Percentiles rank a stretch among this genome's conserved stretches.
These are phyloP conservation scores for Nepenthes mirabilis DNA, from an alignment of 148 eudicot genomes.

Conservation along the genomic window DNA sequence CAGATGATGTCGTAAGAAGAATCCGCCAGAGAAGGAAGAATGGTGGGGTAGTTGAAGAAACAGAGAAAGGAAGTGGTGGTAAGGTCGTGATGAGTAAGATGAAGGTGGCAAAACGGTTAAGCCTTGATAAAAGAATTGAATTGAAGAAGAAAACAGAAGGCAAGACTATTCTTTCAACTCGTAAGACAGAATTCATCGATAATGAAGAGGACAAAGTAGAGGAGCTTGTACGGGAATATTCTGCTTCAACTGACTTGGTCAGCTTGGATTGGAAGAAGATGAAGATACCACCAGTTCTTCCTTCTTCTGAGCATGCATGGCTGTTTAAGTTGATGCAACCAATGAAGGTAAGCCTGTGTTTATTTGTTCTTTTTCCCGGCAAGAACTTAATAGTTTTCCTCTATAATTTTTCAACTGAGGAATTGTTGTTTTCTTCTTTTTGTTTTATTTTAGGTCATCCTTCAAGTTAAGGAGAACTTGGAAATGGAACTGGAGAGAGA, in stretches of 20 bases:
- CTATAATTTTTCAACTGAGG: not conserved
- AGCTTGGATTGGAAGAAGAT: conserved; percentile 91
- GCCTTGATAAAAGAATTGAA: conserved; percentile 62
- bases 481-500: conserved; percentile 52
- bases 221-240: conserved; percentile 64
- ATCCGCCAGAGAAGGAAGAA: conserved; percentile 26
- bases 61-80: conserved; percentile 11
- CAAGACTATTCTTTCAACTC: conserved; percentile 13
- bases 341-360: conserved; percentile 49
- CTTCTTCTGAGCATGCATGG: conserved; percentile 78
- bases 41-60: conserved; percentile 21
- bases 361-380: not conserved
- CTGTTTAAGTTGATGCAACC: conserved; percentile 85
- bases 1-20: conserved; percentile 20
- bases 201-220: conserved; percentile 45
- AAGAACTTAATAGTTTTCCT: not conserved
- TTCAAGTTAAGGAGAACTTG: conserved; percentile 52
- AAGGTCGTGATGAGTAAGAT: conserved; percentile 44
- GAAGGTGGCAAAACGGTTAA: conserved; percentile 42
- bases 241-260: conserved; percentile 58
- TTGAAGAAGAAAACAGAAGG: conserved; percentile 49
- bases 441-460: conserved; percentile 32
- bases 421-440: not conserved
- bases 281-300: conserved; percentile 94
- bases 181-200: conserved; percentile 19